Evolutionary conservation across 2,329 filamentous ascomycete genomes (phyloP), one percentile per base, ranked within the genome.

Genomic region (Dactylellina parvicollis): DNA sequence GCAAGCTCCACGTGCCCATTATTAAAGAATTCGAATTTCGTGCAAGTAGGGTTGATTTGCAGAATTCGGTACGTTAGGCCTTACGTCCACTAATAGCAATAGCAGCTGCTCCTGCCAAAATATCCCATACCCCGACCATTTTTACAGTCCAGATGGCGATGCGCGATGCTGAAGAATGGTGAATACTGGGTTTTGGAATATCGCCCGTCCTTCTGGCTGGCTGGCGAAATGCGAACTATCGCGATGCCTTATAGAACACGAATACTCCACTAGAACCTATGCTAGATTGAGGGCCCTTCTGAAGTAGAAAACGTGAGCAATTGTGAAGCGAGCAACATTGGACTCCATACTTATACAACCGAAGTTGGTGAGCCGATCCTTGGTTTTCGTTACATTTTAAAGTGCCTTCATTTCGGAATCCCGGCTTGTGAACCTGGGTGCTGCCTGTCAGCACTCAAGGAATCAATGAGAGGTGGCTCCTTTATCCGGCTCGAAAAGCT

Each of bases 401-500:
- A 30, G 34, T 30, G 10, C 20, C n/a, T 72, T 64, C 52, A 72
- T 72, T 72, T 72, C 67, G 67, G 67, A 65, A 65, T 59, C 57
- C 67, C 67, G 57, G 67, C 57, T 65, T 52, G 28, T 36, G 24
- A 64, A 49, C 66, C 50, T 57, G 7, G 42, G 40, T 9, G 60
- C 22, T 50, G 44, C 24, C 32, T 52, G 20, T 55, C 10, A 42
- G 32, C 4, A 54, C 40, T 36, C 14, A 56, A 26, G 22, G 10
- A 40, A 22, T 42, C 18, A 22, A 16, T 36, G 38, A 42, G 20
- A 38, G 38, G 28, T 20, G 16, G 26, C 52, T 59, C 16, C 24
- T 72, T 72, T 59, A 72, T 44, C 67, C 67, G 66, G 54, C 28
- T 54, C 18, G 18, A 52, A 72, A 72, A 65, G 66, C 66, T 71